Base-by-base conservation (phyloP, 2,329 filamentous ascomycete genomes). In the Fusarium mexicanum region DNA sequence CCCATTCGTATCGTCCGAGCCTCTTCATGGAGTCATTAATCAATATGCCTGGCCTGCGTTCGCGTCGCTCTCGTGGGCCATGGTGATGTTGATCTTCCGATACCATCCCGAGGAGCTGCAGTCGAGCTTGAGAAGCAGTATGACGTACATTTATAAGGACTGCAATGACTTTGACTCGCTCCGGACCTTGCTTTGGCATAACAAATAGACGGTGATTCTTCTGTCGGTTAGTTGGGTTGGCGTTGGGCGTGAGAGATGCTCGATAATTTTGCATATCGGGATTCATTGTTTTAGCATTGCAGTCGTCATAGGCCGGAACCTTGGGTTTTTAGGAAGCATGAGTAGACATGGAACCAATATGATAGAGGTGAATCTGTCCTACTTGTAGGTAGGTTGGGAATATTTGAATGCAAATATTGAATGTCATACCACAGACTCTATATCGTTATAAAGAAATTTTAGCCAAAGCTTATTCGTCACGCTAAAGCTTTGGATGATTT, bases 111-210 rank as follows among this genome's bases (percentile, higher is more conserved):
- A 97, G 78, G 94, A 93, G 64, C 89, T 99, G 80, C 96, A 98
- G 87, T 91, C 92, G 69, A 98, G 95, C 83, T 85, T 99, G 87
- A 90, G 94, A 82, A 95, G 91, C 84, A 98, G 95, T 86, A 99
- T 99, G 96, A 94, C 91, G 78, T 99, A 99, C 81, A 98, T 99
- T 87, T 99, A 96, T 82, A 88, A 91, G 67, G 93, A 98, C 83
- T 94, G 93, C 73, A 93, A 98, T 79, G 88, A 93, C 67, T 99
- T 96, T 94, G 93, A 97, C 80, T 93, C 92, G 44, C 86, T 98
- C 80, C 87, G 92, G 82, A 98, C 92, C 76, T 91, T 98, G 79
- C 79, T 98, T 26, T 92, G 94, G 88, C 93, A 98, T 83, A 98
- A 98, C 77, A 90, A 91, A 80, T 92, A 82, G 80, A 79, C 8